Percentiles rank a stretch among this genome's conserved stretches.
phyloP scores from a whole-genome alignment of 257 asterid species.

The Buddleja alternifolia region DNA sequence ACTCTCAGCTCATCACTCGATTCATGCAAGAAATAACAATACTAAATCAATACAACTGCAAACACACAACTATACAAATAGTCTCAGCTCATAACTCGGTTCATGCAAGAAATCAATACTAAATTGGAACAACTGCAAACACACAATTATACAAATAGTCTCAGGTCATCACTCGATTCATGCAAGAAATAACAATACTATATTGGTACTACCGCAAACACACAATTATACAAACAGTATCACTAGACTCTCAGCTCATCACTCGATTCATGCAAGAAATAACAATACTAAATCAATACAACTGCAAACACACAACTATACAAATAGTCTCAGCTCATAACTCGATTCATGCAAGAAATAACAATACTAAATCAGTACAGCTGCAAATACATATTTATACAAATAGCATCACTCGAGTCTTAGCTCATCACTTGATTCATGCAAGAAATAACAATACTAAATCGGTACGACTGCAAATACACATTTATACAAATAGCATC shows the following conservation, averaged over 20 bases:
- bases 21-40: not conserved
- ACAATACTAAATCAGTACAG: constrained; percentile 71
- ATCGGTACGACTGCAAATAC: constrained; percentile 56
- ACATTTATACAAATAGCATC: not conserved
- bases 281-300: constrained; percentile 76
- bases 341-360: not conserved
- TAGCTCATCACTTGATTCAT: not conserved
- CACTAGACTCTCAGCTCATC: not conserved
- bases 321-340: not conserved
- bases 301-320: constrained; percentile 31
- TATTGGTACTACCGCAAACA: constrained; percentile 56
- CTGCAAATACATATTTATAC: constrained; percentile 32
- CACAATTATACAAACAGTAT: constrained; percentile 1
- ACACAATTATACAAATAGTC: constrained; percentile 5
- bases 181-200: no score
- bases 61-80: constrained; percentile 4
- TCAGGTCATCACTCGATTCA: not conserved
- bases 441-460: constrained; percentile 27
- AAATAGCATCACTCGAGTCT: not conserved
- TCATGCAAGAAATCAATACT: not conserved
- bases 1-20: not conserved
- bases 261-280: not conserved
- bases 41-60: constrained; percentile 68
- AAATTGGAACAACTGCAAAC: constrained; percentile 60
- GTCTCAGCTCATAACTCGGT: not conserved